A percentile compares a stretch with the other conserved stretches of the same genome.
Evolutionary conservation across 2,329 filamentous ascomycete genomes (phyloP).

Genomic region (Diplodia sapinea): DNA sequence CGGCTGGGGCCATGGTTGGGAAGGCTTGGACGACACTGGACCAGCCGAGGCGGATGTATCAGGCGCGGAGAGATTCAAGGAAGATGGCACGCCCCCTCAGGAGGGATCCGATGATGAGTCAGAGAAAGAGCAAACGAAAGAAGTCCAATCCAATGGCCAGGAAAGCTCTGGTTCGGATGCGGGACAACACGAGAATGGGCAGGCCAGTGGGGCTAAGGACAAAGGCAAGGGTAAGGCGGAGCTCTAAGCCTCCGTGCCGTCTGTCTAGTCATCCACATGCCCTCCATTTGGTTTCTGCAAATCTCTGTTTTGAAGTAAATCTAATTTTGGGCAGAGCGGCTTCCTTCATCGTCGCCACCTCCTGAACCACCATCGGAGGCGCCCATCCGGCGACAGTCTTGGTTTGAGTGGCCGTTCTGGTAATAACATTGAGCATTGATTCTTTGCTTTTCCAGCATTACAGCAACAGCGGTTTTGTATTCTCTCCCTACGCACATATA

Average conservation of each 20-base stretch:
- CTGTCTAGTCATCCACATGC: not conserved
- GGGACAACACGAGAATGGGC: not conserved
- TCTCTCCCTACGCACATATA: not conserved
- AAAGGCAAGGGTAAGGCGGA: slow-evolving; percentile 32
- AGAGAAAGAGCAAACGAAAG: not conserved
- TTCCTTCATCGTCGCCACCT: not conserved
- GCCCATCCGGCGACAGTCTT: not conserved
- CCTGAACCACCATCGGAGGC: not conserved
- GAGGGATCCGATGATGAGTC: not conserved
- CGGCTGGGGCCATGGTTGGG: slow-evolving; percentile 25
- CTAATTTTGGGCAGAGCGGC: slow-evolving; percentile 14
- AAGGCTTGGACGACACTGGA: slow-evolving; percentile 12
- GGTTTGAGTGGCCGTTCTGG: slow-evolving; percentile 21
- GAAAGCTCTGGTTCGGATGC: not conserved
- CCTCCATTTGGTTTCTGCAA: not conserved
- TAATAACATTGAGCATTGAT: slow-evolving; percentile 1
- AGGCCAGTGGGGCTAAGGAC: not conserved
- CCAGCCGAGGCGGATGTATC: slow-evolving; percentile 10
- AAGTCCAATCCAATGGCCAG: not conserved
- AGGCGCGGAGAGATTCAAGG: slow-evolving; percentile 16
- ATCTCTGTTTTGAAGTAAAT: not conserved
- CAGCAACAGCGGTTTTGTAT: not conserved
- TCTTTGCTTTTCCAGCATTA: not conserved
- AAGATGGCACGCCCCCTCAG: not conserved
- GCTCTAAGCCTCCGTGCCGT: slow-evolving; percentile 15